These are phyloP conservation scores for Tylopilus sp. DNA, from an alignment of 768 basidiomycete species.

Conservation along the genomic window DNA sequence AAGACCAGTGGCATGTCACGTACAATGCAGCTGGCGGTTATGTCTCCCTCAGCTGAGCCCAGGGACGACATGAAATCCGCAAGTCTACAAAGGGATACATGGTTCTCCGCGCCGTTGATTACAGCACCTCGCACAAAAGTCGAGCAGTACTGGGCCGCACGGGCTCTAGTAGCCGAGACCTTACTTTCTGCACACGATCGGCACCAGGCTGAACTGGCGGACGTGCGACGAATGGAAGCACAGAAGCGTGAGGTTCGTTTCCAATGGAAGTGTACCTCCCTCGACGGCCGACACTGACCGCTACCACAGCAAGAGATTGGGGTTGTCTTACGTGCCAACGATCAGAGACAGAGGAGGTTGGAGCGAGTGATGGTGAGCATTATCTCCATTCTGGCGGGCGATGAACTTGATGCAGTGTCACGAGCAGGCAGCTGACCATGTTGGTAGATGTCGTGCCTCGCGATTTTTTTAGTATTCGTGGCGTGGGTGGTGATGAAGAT, in stretches of 20 bases:
- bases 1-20: constrained; percentile 18
- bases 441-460: constrained; percentile 19
- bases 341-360: constrained; percentile 46
- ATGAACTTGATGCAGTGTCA: constrained; percentile 3
- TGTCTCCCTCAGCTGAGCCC: not conserved
- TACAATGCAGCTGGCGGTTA: constrained; percentile 29
- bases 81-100: constrained; percentile 6
- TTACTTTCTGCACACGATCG: constrained; percentile 46
- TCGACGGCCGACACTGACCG: not conserved
- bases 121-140: constrained; percentile 26
- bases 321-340: constrained; percentile 38
- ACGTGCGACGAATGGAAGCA: constrained; percentile 40
- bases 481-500: constrained; percentile 18
- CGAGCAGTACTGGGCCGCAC: constrained; percentile 67
- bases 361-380: constrained; percentile 51
- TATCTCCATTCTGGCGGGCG: not conserved
- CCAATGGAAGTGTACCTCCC: not conserved
- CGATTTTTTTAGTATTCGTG: constrained; percentile 21
- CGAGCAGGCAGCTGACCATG: constrained; percentile 11
- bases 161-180: constrained; percentile 64
- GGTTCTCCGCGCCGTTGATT: constrained; percentile 20
- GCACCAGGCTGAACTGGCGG: constrained; percentile 49
- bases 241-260: constrained; percentile 45
- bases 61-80: not conserved
- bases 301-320: constrained; percentile 44